Evolutionary conservation across 2,329 filamentous ascomycete species (phyloP).

Genomic region (Phialophora tarda): DNA sequence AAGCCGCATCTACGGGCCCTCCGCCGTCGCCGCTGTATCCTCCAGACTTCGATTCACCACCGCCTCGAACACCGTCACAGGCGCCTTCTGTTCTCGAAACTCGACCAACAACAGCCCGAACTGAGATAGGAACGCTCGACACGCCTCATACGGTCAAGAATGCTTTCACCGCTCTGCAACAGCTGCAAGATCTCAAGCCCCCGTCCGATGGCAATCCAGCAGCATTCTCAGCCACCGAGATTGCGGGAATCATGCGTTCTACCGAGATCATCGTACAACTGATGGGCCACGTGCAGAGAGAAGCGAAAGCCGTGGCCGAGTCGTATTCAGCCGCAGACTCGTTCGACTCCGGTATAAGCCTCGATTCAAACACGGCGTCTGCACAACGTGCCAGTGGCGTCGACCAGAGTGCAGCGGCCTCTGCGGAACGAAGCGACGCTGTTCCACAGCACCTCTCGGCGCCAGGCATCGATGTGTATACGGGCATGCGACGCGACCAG

Average conservation of each 20-base stretch:
- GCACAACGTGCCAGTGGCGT: not conserved
- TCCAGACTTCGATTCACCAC: not conserved
- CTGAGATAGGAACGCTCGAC: constrained; percentile 2
- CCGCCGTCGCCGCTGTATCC: not conserved
- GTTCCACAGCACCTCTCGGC: not conserved
- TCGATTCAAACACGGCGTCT: not conserved
- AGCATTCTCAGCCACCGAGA: constrained; percentile 9
- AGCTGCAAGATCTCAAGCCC: not conserved
- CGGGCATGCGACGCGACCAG: not conserved
- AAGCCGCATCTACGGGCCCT: not conserved
- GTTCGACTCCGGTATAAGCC: constrained; percentile 1
- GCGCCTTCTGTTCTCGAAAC: not conserved
- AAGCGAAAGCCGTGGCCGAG: constrained; percentile 12
- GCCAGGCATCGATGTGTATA: constrained; percentile 4
- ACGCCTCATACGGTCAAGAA: not conserved
- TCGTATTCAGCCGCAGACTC: not conserved
- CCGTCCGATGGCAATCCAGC: not conserved
- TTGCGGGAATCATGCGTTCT: constrained; percentile 22
- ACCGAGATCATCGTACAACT: constrained; percentile 23
- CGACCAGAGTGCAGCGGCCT: not conserved
- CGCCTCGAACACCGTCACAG: constrained; percentile 1
- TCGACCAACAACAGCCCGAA: constrained; percentile 4
- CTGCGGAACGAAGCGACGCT: not conserved
- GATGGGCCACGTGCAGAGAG: constrained; percentile 23
- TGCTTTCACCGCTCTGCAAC: not conserved